Conservation (phyloP, 768 basidiomycete species). For the Myochromella boudieri region DNA sequence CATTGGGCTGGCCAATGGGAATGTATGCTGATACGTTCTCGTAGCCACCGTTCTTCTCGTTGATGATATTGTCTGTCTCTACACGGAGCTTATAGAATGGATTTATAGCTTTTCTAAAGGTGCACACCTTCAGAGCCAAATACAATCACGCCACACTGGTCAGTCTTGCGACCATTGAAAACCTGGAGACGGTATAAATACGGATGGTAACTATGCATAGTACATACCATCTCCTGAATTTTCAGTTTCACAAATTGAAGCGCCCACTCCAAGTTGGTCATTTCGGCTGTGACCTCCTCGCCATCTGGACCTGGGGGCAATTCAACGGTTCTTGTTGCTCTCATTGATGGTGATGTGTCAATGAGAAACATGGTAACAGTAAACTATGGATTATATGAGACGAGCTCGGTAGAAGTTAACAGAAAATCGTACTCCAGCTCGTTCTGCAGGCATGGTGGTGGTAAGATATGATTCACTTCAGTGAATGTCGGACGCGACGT, state of each 20-base stretch:
- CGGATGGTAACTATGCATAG: not conserved
- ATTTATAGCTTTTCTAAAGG: not conserved
- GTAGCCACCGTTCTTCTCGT: slow-evolving; percentile 64
- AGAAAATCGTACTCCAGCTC: slow-evolving; percentile 66
- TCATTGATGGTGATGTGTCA: slow-evolving; percentile 89
- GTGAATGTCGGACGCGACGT: slow-evolving; percentile 30
- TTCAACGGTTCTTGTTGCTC: slow-evolving; percentile 54
- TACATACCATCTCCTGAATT: slow-evolving; percentile 81
- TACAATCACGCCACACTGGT: slow-evolving; percentile 86
- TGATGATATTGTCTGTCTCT: slow-evolving; percentile 70
- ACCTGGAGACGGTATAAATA: slow-evolving; percentile 51
- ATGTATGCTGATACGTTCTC: slow-evolving; percentile 74
- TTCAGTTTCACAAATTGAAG: slow-evolving; percentile 89
- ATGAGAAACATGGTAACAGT: slow-evolving; percentile 88
- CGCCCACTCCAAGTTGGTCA: slow-evolving; percentile 78
- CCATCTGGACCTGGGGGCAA: slow-evolving; percentile 52
- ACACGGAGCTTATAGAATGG: slow-evolving; percentile 5
- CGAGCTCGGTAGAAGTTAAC: not conserved
- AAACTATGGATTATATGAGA: slow-evolving; percentile 46
- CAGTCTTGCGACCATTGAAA: slow-evolving; percentile 88
- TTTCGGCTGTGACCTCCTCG: slow-evolving; percentile 50
- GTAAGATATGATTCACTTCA: slow-evolving; percentile 13
- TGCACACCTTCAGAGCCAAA: slow-evolving; percentile 76
- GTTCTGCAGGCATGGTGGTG: slow-evolving; percentile 68
- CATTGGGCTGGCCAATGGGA: slow-evolving; percentile 64